These are phyloP conservation scores for Rugonectria rugulosa DNA, from an alignment of 2,329 filamentous ascomycete species.

Conservation along the genomic window DNA sequence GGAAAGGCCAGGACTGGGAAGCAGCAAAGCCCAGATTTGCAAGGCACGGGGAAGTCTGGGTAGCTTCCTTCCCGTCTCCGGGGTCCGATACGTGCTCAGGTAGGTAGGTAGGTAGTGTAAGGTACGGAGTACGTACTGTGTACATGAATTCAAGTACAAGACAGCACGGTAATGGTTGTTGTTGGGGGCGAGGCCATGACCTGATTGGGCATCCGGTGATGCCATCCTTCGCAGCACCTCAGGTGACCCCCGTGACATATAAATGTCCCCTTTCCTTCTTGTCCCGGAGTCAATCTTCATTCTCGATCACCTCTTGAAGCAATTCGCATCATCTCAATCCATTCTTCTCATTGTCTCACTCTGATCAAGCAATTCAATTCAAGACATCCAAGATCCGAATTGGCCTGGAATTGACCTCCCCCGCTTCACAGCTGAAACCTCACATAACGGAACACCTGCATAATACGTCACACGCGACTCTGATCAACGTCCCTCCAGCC, in stretches of 20 bases:
- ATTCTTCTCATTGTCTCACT: background rate
- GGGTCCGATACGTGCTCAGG: slow-evolving; percentile 12
- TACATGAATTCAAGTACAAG: no score
- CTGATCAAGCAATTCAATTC: background rate
- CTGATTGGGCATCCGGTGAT: slow-evolving; percentile 40
- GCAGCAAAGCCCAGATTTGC: background rate
- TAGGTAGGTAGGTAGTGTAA: background rate
- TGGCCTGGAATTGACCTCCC: background rate
- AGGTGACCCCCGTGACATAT: slow-evolving; percentile 39
- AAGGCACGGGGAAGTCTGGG: background rate
- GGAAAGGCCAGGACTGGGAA: no score
- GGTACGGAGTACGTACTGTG: background rate
- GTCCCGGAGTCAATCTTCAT: slow-evolving; percentile 12
- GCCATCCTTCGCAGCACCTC: slow-evolving; percentile 35
- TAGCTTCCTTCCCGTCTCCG: slow-evolving; percentile 14
- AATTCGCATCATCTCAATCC: slow-evolving; percentile 4
- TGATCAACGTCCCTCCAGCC: slow-evolving; percentile 5
- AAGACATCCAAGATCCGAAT: background rate
- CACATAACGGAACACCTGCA: background rate
- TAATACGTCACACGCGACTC: background rate
- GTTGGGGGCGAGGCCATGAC: slow-evolving; percentile 30
- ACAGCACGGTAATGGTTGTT: no score
- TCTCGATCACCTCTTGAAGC: slow-evolving; percentile 8
- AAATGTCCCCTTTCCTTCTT: slow-evolving; percentile 30
- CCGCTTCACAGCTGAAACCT: background rate